Percentiles rank a stretch among this genome's conserved stretches.
Evolutionary conservation across 108 stramenopile species (phyloP).

Genomic region (Phaeodactylum tricornutum): DNA sequence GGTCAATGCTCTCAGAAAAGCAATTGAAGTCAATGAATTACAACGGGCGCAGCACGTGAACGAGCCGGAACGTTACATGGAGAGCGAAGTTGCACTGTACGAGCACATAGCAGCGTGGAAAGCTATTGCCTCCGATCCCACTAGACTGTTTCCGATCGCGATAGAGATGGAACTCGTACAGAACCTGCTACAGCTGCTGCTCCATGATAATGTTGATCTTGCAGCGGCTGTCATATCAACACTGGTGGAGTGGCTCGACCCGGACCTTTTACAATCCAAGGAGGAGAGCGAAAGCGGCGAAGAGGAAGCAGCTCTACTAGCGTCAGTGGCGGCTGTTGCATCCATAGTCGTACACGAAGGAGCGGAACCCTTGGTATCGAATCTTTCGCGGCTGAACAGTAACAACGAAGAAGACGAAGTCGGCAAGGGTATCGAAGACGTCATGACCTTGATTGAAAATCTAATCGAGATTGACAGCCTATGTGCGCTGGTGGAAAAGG

Average conservation of each 20-base stretch:
- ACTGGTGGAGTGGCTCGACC: conserved; percentile 64
- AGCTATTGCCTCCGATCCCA: conserved; percentile 36
- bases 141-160: conserved; percentile 22
- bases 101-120: conserved; percentile 43
- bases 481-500: no score
- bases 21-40: conserved; percentile 31
- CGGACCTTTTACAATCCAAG: conserved; percentile 24
- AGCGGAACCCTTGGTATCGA: conserved; percentile 20
- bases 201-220: conserved; percentile 62
- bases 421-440: conserved; percentile 47
- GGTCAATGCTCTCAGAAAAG: conserved; percentile 22
- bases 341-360: conserved; percentile 14
- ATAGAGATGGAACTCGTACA: conserved; percentile 15
- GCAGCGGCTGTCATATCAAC: conserved; percentile 39
- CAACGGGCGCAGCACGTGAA: conserved; percentile 31
- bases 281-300: no score
- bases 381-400: conserved; percentile 19
- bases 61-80: conserved; percentile 55
- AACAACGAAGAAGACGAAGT: conserved; percentile 40
- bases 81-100: conserved; percentile 55
- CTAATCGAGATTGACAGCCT: conserved; percentile 57
- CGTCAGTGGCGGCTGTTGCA: conserved; percentile 11
- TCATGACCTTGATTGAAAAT: conserved; percentile 48
- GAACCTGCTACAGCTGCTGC: conserved; percentile 28
- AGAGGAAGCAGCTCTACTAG: conserved; percentile 1